A percentile compares a stretch with the other conserved stretches of the same genome.
Evolutionary conservation across 2,329 filamentous ascomycete genomes (phyloP).

Genomic region (Westerdykella aurantiaca): DNA sequence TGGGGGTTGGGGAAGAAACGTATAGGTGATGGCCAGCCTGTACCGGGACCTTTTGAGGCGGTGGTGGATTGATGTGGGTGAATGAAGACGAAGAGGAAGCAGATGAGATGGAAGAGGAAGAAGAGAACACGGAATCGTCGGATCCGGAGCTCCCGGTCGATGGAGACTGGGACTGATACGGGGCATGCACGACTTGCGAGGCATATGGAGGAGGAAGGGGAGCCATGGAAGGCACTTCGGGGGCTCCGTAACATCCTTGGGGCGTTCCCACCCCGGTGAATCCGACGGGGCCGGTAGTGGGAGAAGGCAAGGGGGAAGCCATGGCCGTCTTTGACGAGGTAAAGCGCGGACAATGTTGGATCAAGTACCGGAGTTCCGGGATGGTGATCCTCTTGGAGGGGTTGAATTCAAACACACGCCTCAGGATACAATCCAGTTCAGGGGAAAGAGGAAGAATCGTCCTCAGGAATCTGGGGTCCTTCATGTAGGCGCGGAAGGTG

Average conservation of each 20-base stretch:
- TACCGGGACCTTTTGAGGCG: slow-evolving; percentile 23
- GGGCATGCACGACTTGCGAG: slow-evolving; percentile 19
- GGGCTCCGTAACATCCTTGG: slow-evolving; percentile 26
- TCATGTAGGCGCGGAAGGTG: slow-evolving; percentile 85
- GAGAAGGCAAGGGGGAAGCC: slow-evolving; percentile 40
- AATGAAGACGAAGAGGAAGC: slow-evolving; percentile 34
- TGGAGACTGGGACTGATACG: slow-evolving; percentile 26
- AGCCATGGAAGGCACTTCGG: slow-evolving; percentile 25
- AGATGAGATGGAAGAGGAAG: slow-evolving; percentile 34
- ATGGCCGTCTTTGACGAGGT: slow-evolving; percentile 48
- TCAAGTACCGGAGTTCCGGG: slow-evolving; percentile 68
- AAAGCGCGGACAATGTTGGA: slow-evolving; percentile 70
- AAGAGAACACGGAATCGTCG: slow-evolving; percentile 38
- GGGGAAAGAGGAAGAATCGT: slow-evolving; percentile 86
- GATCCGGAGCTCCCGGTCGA: slow-evolving; percentile 37
- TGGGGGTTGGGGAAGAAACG: slow-evolving; percentile 32
- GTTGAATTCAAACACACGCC: slow-evolving; percentile 80
- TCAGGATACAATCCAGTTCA: slow-evolving; percentile 82
- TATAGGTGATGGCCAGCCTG: slow-evolving; percentile 31
- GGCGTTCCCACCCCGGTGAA: slow-evolving; percentile 27
- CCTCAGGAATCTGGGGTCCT: slow-evolving; percentile 80
- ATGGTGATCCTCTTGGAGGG: slow-evolving; percentile 78
- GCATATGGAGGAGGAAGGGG: slow-evolving; percentile 30
- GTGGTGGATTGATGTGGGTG: slow-evolving; percentile 22
- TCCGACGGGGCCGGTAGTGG: slow-evolving; percentile 40